A percentile compares a stretch with the other conserved stretches of the same genome.
Conservation (phyloP, 768 basidiomycete species). For the Termitomyces heimii region DNA sequence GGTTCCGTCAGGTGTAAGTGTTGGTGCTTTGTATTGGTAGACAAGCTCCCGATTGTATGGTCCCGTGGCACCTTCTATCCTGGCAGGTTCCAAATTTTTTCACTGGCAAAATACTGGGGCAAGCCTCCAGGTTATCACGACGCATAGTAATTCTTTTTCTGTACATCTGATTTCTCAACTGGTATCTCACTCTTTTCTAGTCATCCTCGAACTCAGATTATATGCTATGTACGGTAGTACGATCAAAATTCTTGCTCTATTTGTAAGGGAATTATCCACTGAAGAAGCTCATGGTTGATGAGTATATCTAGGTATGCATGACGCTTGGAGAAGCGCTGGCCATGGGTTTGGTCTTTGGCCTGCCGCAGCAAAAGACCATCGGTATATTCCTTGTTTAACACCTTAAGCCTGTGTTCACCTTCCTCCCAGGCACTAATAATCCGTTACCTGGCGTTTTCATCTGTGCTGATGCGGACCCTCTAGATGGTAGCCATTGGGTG, state of each 20-base stretch:
- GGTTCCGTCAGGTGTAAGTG: constrained; percentile 10
- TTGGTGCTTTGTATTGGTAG: neutral
- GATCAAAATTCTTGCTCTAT: constrained; percentile 16
- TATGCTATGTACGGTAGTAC: constrained; percentile 26
- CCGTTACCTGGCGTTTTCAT: constrained; percentile 25
- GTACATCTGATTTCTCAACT: neutral
- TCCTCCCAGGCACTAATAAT: constrained; percentile 23
- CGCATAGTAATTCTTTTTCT: constrained; percentile 27
- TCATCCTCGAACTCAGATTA: constrained; percentile 25
- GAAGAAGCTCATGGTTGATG: neutral
- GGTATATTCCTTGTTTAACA: constrained; percentile 10
- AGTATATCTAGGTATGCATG: constrained; percentile 11
- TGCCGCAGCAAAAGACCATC: constrained; percentile 16
- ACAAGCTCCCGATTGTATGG: neutral
- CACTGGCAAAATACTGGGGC: constrained; percentile 31
- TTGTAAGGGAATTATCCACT: constrained; percentile 6
- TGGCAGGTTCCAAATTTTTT: constrained; percentile 25
- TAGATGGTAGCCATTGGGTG: constrained; percentile 23
- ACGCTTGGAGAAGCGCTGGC: constrained; percentile 18
- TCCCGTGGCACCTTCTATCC: neutral
- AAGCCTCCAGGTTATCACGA: constrained; percentile 27
- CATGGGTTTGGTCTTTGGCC: constrained; percentile 23
- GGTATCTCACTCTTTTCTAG: constrained; percentile 13
- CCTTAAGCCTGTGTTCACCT: too few relatives aligned
- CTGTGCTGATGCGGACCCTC: constrained; percentile 29